phyloP scores from a whole-genome alignment of 345 rosid species.

The Populus pruinosa region DNA sequence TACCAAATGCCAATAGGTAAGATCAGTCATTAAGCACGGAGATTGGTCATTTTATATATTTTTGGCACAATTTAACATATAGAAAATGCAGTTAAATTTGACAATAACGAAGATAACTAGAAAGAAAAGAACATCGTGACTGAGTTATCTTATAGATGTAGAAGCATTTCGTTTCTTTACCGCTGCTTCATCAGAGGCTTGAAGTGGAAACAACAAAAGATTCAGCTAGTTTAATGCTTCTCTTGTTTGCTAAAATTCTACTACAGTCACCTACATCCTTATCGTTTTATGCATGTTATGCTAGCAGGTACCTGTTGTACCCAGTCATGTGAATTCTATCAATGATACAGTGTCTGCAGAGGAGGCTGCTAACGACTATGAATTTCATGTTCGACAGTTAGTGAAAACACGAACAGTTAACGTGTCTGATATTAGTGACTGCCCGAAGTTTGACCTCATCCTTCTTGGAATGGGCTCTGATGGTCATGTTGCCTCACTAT shows the following conservation, averaged over 20 bases:
- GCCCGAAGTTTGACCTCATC: constrained; percentile 86
- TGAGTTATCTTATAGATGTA: background rate
- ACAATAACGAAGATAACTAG: background rate
- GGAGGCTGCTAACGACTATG: constrained; percentile 75
- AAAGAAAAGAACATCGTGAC: background rate
- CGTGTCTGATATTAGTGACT: constrained; percentile 70
- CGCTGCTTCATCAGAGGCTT: background rate
- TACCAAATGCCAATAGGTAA: background rate
- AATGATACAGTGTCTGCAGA: constrained; percentile 76
- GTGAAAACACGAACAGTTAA: constrained; percentile 59
- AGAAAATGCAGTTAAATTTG: background rate
- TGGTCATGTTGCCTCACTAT: constrained; percentile 87
- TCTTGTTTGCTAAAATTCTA: background rate
- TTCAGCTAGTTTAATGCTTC: constrained; percentile 1
- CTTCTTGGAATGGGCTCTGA: constrained; percentile 89
- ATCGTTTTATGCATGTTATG: constrained; percentile 1
- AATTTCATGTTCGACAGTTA: constrained; percentile 65
- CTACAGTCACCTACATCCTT: background rate
- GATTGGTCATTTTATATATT: background rate
- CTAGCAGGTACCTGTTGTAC: constrained; percentile 67
- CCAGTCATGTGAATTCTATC: constrained; percentile 74
- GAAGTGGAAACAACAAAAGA: background rate
- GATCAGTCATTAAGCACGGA: background rate
- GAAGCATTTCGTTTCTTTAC: background rate
- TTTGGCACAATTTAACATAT: background rate